Percentiles rank a stretch among this genome's conserved stretches.
Evolutionary conservation across 371 early-diverging fungal genomes (phyloP).

Genomic region (Entomophthora muscae): DNA sequence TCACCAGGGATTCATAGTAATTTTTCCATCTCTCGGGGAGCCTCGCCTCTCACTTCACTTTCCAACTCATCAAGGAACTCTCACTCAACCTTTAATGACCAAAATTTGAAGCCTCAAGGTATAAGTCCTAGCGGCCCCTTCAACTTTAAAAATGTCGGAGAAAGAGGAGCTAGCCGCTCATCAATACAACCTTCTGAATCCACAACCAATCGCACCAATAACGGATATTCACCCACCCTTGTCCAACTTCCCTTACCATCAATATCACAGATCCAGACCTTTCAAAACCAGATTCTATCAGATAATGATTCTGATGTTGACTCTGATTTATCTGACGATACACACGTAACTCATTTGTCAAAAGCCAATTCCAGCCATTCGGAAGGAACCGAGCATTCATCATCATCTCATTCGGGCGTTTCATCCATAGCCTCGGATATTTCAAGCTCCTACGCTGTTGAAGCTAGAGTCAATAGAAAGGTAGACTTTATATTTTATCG

Average conservation of each 20-base stretch:
- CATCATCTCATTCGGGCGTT: background rate
- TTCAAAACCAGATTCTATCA: background rate
- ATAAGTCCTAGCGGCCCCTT: background rate
- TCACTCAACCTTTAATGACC: background rate
- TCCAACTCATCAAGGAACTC: conserved; percentile 1
- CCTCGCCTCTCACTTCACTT: background rate
- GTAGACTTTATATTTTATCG: background rate
- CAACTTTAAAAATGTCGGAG: background rate
- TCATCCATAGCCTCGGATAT: background rate
- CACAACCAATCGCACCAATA: background rate
- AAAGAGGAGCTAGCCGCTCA: background rate
- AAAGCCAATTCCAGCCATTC: background rate
- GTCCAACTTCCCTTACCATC: background rate
- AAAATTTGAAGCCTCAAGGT: background rate
- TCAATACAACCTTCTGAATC: background rate
- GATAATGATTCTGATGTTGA: background rate
- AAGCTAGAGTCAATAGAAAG: conserved; percentile 8
- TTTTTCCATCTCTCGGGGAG: background rate
- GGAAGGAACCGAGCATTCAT: background rate
- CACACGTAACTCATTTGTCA: background rate
- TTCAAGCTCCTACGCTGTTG: background rate
- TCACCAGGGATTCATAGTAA: background rate
- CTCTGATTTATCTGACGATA: background rate
- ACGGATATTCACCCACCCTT: background rate
- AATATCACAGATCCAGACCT: background rate